A percentile compares a stretch with the other conserved stretches of the same genome.
These are phyloP conservation scores for Bjerkandera adusta DNA, from an alignment of 1,284 basidiomycete genomes.

Conservation along the genomic window DNA sequence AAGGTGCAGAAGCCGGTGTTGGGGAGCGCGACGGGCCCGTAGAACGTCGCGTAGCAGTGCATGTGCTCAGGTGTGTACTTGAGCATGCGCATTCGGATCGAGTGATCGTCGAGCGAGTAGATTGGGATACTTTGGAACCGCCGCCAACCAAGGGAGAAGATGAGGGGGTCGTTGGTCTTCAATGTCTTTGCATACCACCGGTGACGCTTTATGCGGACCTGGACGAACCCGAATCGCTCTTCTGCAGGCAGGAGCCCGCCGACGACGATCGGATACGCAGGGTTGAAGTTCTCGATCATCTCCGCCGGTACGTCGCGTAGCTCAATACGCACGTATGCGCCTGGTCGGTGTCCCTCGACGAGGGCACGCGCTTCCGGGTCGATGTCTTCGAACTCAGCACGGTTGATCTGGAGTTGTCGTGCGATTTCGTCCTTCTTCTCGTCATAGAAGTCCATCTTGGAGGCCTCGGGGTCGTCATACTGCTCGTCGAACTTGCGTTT, in stretches of 20 bases:
- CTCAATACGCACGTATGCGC: constrained; percentile 94
- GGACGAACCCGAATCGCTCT: constrained; percentile 90
- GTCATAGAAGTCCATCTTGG: constrained; percentile 85
- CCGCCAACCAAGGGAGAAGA: constrained; percentile 95
- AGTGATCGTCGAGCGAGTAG: constrained; percentile 96
- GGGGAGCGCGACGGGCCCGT: constrained; percentile 87
- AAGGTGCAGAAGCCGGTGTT: constrained; percentile 98
- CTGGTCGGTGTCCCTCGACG: constrained; percentile 90
- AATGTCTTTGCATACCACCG: constrained; percentile 92
- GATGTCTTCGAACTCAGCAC: constrained; percentile 82
- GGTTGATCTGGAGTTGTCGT: constrained; percentile 82
- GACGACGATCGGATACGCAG: constrained; percentile 86
- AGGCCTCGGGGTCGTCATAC: constrained; percentile 86
- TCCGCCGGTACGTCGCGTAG: constrained; percentile 85
- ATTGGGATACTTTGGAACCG: constrained; percentile 95
- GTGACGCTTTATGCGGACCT: constrained; percentile 95
- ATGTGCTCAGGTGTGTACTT: constrained; percentile 99
- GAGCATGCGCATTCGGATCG: constrained; percentile 97
- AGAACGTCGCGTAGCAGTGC: constrained; percentile 98
- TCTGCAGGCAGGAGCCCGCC: constrained; percentile 93
- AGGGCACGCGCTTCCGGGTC: constrained; percentile 78
- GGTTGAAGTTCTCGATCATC: constrained; percentile 92
- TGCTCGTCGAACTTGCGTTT: constrained; percentile 97
- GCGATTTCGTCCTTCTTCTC: constrained; percentile 92
- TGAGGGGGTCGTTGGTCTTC: constrained; percentile 97